A percentile compares a stretch with the other conserved stretches of the same genome.
Conservation (phyloP, 345 rosid genomes). For the Capsella bursapastoris region DNA sequence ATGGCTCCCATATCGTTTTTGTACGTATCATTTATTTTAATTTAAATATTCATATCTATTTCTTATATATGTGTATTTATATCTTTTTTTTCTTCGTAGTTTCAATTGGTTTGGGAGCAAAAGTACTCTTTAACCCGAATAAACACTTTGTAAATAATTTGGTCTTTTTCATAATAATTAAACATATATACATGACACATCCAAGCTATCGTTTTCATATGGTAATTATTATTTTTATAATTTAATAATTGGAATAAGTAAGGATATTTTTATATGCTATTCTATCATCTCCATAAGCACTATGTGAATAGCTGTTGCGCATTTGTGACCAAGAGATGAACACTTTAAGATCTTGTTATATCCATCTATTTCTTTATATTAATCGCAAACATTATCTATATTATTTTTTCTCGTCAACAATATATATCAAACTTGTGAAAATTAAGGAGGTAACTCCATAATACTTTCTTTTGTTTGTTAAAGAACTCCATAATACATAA, state of each 20-base stretch:
- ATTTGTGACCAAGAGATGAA: not conserved
- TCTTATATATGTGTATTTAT: too few relatives aligned
- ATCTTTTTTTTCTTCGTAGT: too few relatives aligned
- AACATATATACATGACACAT: too few relatives aligned
- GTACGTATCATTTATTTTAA: too few relatives aligned
- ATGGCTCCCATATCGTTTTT: not conserved
- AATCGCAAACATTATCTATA: not conserved
- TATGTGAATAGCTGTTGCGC: not conserved
- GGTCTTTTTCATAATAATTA: not conserved
- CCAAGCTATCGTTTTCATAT: not conserved
- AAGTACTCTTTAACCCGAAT: not conserved
- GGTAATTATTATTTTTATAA: not conserved
- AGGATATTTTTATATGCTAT: not conserved
- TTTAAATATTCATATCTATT: too few relatives aligned
- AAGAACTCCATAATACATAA: conserved; percentile 18
- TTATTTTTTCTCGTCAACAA: not conserved
- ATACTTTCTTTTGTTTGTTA: not conserved
- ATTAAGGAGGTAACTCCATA: conserved; percentile 10
- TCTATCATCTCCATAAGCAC: not conserved
- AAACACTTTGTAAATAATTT: too few relatives aligned
- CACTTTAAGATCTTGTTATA: not conserved
- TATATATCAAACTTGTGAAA: conserved; percentile 5
- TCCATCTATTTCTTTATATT: not conserved
- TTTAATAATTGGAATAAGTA: not conserved
- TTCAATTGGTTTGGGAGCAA: too few relatives aligned